Conservation (phyloP, 805 yeast genomes). For the Zygotorulaspora danielsina region DNA sequence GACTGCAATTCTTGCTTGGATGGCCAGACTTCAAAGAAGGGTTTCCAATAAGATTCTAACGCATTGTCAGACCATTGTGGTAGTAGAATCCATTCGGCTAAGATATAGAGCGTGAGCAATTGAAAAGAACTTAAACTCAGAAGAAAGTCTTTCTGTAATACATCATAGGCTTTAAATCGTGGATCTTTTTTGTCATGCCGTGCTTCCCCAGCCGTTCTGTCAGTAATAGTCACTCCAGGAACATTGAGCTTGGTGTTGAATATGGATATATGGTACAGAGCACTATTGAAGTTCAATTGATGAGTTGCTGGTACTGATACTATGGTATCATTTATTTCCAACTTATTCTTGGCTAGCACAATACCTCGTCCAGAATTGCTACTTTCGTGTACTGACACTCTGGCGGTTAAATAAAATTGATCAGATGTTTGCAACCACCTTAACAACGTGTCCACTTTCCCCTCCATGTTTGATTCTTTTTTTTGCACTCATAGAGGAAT, state of each 20-base stretch:
- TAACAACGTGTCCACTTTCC: conserved; percentile 21
- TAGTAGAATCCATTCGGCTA: conserved; percentile 30
- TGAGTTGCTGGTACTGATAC: conserved; percentile 55
- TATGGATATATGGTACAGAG: conserved; percentile 41
- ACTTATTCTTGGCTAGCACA: conserved; percentile 34
- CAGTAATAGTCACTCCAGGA: conserved; percentile 10
- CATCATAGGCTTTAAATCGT: conserved; percentile 32
- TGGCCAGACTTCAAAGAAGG: conserved; percentile 67
- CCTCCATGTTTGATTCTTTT: conserved; percentile 16
- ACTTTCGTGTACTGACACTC: conserved; percentile 41
- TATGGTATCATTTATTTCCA: conserved; percentile 44
- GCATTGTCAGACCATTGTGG: conserved; percentile 23
- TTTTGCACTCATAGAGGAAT: no score
- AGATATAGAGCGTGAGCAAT: conserved; percentile 45
- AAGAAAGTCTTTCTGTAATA: conserved; percentile 36
- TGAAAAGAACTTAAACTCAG: conserved; percentile 54
- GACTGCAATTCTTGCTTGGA: conserved; percentile 44
- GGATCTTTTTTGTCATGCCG: conserved; percentile 18
- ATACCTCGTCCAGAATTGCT: conserved; percentile 62
- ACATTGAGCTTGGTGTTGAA: conserved; percentile 29
- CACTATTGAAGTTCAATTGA: conserved; percentile 55
- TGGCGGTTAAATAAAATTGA: conserved; percentile 37
- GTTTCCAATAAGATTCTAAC: conserved; percentile 55
- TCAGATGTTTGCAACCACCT: conserved; percentile 35
- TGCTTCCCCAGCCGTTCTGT: not conserved